Conservation (phyloP, 495 filamentous ascomycete species). For the Amorphotheca resinae region DNA sequence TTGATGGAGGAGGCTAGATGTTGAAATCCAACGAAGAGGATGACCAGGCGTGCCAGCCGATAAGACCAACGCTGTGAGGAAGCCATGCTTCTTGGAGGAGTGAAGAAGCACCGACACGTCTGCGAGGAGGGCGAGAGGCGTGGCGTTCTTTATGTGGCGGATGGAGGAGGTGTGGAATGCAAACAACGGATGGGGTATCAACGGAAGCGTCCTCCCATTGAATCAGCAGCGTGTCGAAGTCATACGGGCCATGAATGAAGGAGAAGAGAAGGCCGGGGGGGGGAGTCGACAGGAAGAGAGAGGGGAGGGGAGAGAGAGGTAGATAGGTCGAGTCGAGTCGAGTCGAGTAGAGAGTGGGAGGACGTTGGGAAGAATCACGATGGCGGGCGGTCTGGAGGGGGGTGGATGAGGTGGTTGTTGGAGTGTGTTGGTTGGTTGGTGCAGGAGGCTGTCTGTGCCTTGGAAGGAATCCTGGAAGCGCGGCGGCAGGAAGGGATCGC, state of each 20-base stretch:
- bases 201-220: slow-evolving; percentile 16
- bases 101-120: not conserved
- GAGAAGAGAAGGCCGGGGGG: not conserved
- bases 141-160: not conserved
- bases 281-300: too few relatives aligned
- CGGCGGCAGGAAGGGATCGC: not conserved
- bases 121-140: not conserved
- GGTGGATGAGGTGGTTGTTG: too few relatives aligned
- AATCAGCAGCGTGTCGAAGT: slow-evolving; percentile 9
- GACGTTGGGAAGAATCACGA: too few relatives aligned
- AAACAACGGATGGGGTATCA: slow-evolving; percentile 11
- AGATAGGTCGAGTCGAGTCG: too few relatives aligned
- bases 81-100: slow-evolving; percentile 1
- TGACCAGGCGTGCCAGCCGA: slow-evolving; percentile 1
- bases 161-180: not conserved
- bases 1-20: not conserved
- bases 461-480: not conserved
- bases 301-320: too few relatives aligned
- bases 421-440: too few relatives aligned
- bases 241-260: not conserved
- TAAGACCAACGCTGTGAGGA: not conserved
- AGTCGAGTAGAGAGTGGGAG: too few relatives aligned
- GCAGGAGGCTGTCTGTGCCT: too few relatives aligned
- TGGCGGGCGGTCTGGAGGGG: too few relatives aligned
- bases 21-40: slow-evolving; percentile 1